A percentile compares a stretch with the other conserved stretches of the same genome.
These are phyloP conservation scores for Penicillium daleae DNA, from an alignment of 495 filamentous ascomycete genomes.

Conservation along the genomic window DNA sequence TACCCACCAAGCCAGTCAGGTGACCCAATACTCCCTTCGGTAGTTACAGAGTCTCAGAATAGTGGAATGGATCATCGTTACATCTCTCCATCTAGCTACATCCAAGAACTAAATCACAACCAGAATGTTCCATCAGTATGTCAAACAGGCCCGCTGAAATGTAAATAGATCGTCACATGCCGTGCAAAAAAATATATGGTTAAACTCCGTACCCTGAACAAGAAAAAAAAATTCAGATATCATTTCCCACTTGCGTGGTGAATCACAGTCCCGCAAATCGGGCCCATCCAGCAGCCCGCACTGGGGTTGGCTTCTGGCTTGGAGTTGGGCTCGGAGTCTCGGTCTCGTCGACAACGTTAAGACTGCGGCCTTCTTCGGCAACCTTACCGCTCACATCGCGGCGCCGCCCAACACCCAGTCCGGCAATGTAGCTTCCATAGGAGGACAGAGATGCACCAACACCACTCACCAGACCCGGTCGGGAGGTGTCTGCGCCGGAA, in stretches of 20 bases:
- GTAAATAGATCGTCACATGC: constrained; percentile 28
- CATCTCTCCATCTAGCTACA: too few relatives aligned
- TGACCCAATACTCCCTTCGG: too few relatives aligned
- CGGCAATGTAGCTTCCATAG: constrained; percentile 63
- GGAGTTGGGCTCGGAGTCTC: constrained; percentile 13
- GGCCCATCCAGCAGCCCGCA: constrained; percentile 51
- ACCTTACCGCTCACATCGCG: constrained; percentile 83
- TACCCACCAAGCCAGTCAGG: too few relatives aligned
- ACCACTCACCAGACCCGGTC: constrained; percentile 18
- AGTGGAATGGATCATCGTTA: too few relatives aligned
- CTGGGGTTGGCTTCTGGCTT: constrained; percentile 15
- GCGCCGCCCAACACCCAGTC: constrained; percentile 48
- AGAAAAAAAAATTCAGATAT: constrained; percentile 13
- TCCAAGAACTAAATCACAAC: not conserved
- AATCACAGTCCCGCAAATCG: constrained; percentile 50
- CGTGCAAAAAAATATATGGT: constrained; percentile 22
- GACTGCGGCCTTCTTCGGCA: constrained; percentile 79
- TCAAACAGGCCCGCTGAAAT: constrained; percentile 10
- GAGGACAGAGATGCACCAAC: constrained; percentile 42
- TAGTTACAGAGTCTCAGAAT: too few relatives aligned
- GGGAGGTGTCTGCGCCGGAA: constrained; percentile 47
- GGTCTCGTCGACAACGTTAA: constrained; percentile 27
- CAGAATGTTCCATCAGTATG: constrained; percentile 2
- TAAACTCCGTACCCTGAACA: constrained; percentile 23
- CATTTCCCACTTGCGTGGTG: constrained; percentile 1